Evolutionary conservation across 1,284 basidiomycete genomes (phyloP).

Genomic region (Boletellus deceptivus): DNA sequence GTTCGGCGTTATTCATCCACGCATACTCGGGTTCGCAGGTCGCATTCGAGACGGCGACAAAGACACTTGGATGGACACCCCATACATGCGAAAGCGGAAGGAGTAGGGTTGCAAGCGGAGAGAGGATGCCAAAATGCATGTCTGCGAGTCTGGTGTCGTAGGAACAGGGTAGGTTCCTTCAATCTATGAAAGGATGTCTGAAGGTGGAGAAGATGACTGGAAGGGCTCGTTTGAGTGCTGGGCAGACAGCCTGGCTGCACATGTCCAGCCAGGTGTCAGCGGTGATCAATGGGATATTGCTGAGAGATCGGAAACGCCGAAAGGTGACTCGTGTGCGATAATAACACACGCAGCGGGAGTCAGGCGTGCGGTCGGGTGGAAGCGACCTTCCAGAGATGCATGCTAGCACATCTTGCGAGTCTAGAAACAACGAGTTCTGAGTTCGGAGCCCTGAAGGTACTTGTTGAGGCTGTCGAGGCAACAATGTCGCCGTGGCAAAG

Average conservation of each 20-base stretch:
- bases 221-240: background rate
- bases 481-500: no score
- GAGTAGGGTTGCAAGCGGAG: background rate
- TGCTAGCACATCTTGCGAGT: no score
- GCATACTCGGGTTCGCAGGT: slow-evolving; percentile 16
- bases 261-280: slow-evolving; percentile 4
- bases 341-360: background rate
- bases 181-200: background rate
- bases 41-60: slow-evolving; percentile 10
- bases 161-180: background rate
- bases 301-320: background rate
- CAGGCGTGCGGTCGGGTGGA: background rate
- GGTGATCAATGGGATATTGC: slow-evolving; percentile 9
- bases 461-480: no score
- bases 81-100: slow-evolving; percentile 5
- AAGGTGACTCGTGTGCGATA: background rate
- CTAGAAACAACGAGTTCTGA: no score
- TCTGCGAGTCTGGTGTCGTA: background rate
- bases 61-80: slow-evolving; percentile 5
- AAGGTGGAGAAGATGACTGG: background rate
- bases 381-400: no score
- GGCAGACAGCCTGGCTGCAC: background rate
- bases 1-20: slow-evolving; percentile 26
- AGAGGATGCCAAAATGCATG: slow-evolving; percentile 8
- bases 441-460: no score